These are phyloP conservation scores for Cryomyces minteri DNA, from an alignment of 495 filamentous ascomycete genomes.

Conservation along the genomic window DNA sequence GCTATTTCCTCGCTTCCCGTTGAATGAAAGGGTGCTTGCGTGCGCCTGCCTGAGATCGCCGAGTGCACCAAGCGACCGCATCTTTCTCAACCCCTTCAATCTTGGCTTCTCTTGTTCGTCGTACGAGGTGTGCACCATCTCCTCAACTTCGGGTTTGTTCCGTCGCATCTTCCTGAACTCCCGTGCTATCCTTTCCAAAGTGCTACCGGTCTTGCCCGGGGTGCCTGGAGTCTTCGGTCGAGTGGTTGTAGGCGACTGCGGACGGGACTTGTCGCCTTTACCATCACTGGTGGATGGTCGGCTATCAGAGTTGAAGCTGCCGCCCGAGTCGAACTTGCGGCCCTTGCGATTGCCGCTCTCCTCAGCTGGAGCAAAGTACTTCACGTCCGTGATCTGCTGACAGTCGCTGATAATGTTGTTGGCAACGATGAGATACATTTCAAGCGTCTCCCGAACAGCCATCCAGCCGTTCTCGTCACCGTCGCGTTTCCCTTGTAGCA, in stretches of 20 bases:
- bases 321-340: slow-evolving; percentile 44
- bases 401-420: slow-evolving; percentile 46
- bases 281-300: slow-evolving; percentile 16
- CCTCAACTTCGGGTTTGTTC: slow-evolving; percentile 12
- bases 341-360: slow-evolving; percentile 20
- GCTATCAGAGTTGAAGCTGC: slow-evolving; percentile 33
- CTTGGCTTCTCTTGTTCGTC: slow-evolving; percentile 1
- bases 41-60: slow-evolving; percentile 6
- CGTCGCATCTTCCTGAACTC: slow-evolving; percentile 31
- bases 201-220: slow-evolving; percentile 18
- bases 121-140: slow-evolving; percentile 5
- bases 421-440: slow-evolving; percentile 40
- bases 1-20: slow-evolving; percentile 6
- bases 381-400: slow-evolving; percentile 26
- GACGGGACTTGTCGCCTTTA: slow-evolving; percentile 26
- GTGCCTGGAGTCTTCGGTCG: background rate
- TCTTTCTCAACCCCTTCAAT: slow-evolving; percentile 15
- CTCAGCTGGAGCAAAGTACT: slow-evolving; percentile 23
- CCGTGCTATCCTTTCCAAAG: slow-evolving; percentile 38
- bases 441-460: slow-evolving; percentile 31
- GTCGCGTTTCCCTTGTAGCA: slow-evolving; percentile 29
- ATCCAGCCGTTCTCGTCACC: slow-evolving; percentile 40
- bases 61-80: slow-evolving; percentile 18
- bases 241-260: slow-evolving; percentile 13
- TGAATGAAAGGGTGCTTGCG: slow-evolving; percentile 6